Percentiles rank a stretch among this genome's conserved stretches.
Evolutionary conservation across 176 grass and related monocot genomes (phyloP).

Genomic region (Oryza meyeriana): DNA sequence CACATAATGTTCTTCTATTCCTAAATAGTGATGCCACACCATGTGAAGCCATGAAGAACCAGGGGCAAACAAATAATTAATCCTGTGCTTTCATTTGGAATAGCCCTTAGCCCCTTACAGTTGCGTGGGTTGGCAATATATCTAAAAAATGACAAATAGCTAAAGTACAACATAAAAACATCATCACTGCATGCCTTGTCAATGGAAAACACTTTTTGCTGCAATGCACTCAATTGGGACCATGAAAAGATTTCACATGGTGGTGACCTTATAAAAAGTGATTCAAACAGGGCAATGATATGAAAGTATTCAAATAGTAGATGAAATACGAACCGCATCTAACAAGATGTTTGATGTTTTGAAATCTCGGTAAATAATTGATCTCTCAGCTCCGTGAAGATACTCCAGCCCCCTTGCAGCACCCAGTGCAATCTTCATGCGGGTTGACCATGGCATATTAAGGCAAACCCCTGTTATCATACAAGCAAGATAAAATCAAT

Average conservation of each 20-base stretch:
- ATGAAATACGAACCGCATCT: conserved; percentile 62
- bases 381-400: conserved; percentile 83
- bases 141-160: background rate
- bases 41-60: background rate
- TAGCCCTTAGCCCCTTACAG: background rate
- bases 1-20: background rate
- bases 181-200: background rate
- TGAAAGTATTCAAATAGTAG: background rate
- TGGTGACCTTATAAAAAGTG: background rate
- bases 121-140: background rate
- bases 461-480: conserved; percentile 72
- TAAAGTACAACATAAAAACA: conserved; percentile 10
- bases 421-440: conserved; percentile 88
- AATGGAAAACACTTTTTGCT: background rate
- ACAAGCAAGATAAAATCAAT: conserved; percentile 39
- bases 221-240: background rate
- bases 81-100: background rate
- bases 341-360: conserved; percentile 98
- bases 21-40: background rate
- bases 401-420: conserved; percentile 87
- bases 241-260: background rate
- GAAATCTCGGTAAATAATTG: conserved; percentile 98
- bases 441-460: conserved; percentile 92
- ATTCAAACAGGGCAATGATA: background rate
- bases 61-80: background rate